phyloP scores from a whole-genome alignment of 2,329 filamentous ascomycete genomes.

The Fusarium begoniae region DNA sequence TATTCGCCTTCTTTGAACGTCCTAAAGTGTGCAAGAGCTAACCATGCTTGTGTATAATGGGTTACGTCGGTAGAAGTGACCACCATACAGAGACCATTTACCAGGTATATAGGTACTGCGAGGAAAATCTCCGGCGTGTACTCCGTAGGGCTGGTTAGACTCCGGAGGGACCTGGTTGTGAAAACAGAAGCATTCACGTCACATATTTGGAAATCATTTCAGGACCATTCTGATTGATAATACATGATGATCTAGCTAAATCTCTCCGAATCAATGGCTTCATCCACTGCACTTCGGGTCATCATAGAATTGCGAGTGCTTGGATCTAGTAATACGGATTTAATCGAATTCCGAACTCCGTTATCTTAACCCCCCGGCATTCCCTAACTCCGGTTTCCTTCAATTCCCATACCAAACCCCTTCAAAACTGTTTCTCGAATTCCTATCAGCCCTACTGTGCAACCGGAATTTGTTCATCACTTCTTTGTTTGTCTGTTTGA shows the following conservation, averaged over 20 bases:
- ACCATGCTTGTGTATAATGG: background rate
- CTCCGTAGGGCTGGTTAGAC: background rate
- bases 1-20: background rate
- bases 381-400: slow-evolving; percentile 18
- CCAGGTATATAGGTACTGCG: too few species aligned
- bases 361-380: background rate
- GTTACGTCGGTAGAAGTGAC: background rate
- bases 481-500: background rate
- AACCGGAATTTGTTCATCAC: slow-evolving; percentile 29
- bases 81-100: too few species aligned
- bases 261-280: background rate
- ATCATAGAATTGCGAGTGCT: background rate
- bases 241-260: background rate
- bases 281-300: background rate
- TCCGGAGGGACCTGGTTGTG: background rate
- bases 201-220: background rate
- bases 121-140: background rate
- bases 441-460: slow-evolving; percentile 13
- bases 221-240: background rate
- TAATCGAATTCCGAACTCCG: slow-evolving; percentile 19
- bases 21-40: background rate
- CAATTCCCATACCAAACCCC: slow-evolving; percentile 1
- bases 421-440: slow-evolving; percentile 9
- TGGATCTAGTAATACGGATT: slow-evolving; percentile 13
- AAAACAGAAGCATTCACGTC: background rate